Percentiles rank a stretch among this genome's conserved stretches.
These are phyloP conservation scores for Saksenaea vasiformis DNA, from an alignment of 371 early-diverging fungal species.

Conservation along the genomic window DNA sequence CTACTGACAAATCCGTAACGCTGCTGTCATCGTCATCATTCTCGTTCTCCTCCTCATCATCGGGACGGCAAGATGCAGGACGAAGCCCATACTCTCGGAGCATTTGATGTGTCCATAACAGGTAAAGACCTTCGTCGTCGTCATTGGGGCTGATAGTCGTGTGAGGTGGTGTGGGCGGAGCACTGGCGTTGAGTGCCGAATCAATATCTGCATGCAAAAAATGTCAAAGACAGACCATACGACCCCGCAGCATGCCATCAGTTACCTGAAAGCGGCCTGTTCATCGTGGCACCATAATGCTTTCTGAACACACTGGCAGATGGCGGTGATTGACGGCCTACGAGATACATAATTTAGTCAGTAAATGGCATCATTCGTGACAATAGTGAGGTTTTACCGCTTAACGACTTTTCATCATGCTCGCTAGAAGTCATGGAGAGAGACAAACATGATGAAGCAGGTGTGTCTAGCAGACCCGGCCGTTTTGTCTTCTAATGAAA, in stretches of 20 bases:
- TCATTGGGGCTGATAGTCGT: slow-evolving; percentile 33
- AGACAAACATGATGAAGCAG: slow-evolving; percentile 1
- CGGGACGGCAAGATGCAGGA: slow-evolving; percentile 18
- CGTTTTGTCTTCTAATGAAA: background rate
- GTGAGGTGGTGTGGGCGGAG: slow-evolving; percentile 34
- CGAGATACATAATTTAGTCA: background rate
- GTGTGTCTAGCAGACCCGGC: background rate
- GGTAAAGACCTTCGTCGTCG: slow-evolving; percentile 33
- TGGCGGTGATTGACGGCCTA: background rate
- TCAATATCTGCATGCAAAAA: background rate
- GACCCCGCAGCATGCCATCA: background rate
- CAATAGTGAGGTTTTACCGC: background rate
- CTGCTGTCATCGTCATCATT: slow-evolving; percentile 27
- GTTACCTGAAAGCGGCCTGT: background rate
- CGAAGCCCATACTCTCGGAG: slow-evolving; percentile 27
- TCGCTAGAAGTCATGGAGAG: background rate
- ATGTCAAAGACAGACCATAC: background rate
- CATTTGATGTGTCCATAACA: slow-evolving; percentile 37
- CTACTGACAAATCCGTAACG: slow-evolving; percentile 10
- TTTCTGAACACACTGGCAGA: background rate
- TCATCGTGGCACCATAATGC: background rate
- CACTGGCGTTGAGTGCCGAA: slow-evolving; percentile 13
- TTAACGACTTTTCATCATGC: background rate
- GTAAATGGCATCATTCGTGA: background rate
- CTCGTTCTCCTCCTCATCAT: slow-evolving; percentile 2